phyloP scores from a whole-genome alignment of 2,329 filamentous ascomycete genomes.

The Erysiphe pulchra region DNA sequence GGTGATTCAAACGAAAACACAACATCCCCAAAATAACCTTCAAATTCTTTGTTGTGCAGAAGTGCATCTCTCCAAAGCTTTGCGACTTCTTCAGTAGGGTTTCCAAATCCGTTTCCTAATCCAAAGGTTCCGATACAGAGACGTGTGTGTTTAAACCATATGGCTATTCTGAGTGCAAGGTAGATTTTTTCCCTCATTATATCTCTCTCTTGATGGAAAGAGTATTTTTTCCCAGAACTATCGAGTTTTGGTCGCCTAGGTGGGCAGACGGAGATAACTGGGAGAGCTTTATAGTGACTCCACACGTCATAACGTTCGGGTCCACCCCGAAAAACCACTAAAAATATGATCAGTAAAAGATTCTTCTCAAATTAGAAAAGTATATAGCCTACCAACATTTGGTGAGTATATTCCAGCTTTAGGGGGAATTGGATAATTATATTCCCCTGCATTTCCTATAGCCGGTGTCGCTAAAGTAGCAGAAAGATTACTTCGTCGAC shows the following conservation, averaged over 20 bases:
- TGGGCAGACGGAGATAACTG: too few relatives aligned
- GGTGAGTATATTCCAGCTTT: slow-evolving; percentile 45
- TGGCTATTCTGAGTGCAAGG: slow-evolving; percentile 42
- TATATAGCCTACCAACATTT: slow-evolving; percentile 27
- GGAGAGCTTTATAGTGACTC: too few relatives aligned
- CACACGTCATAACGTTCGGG: too few relatives aligned
- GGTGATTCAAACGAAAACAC: slow-evolving; percentile 38
- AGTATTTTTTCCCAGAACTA: slow-evolving; percentile 39
- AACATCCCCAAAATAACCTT: slow-evolving; percentile 33
- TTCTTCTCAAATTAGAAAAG: too few relatives aligned
- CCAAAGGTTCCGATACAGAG: slow-evolving; percentile 40
- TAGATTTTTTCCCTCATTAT: slow-evolving; percentile 50
- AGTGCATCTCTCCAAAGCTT: slow-evolving; percentile 40
- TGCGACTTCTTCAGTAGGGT: slow-evolving; percentile 37
- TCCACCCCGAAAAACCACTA: too few relatives aligned
- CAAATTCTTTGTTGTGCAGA: slow-evolving; percentile 33
- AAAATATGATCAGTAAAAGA: too few relatives aligned
- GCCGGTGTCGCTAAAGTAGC: slow-evolving; percentile 38
- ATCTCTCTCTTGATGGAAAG: slow-evolving; percentile 43
- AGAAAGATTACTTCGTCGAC: slow-evolving; percentile 47
- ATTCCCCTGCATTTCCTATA: slow-evolving; percentile 18
- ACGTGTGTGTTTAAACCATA: slow-evolving; percentile 27
- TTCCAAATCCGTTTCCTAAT: slow-evolving; percentile 34
- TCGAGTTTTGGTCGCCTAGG: slow-evolving; percentile 49
- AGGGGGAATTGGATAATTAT: slow-evolving; percentile 46